Percentiles rank a stretch among this genome's conserved stretches.
Evolutionary conservation across 805 yeast species (phyloP).

Genomic region (Yarrowia bubula): DNA sequence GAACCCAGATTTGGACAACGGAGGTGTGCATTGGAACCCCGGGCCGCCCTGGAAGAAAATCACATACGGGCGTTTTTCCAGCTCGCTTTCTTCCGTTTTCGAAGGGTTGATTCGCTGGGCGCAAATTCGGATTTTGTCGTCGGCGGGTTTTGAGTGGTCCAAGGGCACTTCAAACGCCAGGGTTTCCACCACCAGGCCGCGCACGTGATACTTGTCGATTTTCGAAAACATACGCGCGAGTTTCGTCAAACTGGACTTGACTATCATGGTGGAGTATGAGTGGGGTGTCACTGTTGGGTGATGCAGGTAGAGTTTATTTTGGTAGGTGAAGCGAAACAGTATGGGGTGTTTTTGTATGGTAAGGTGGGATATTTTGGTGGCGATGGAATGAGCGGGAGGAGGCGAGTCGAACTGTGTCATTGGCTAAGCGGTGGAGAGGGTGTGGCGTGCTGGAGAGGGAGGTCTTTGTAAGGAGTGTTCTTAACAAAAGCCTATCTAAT

Average conservation of each 20-base stretch:
- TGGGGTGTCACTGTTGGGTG: background rate
- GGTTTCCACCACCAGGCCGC: conserved; percentile 19
- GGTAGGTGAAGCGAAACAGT: background rate
- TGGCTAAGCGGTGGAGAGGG: background rate
- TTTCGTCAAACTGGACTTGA: background rate
- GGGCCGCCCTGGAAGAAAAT: conserved; percentile 26
- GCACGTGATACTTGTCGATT: conserved; percentile 6
- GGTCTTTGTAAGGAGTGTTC: too few relatives aligned
- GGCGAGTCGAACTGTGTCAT: background rate
- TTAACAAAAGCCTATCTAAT: too few relatives aligned
- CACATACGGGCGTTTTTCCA: background rate
- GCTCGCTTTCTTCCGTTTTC: background rate
- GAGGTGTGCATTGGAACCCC: conserved; percentile 36
- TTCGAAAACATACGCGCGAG: background rate
- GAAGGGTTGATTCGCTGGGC: conserved; percentile 16
- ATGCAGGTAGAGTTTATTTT: background rate
- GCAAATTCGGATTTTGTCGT: background rate
- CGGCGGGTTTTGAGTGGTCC: background rate
- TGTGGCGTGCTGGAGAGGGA: background rate
- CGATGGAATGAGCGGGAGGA: background rate
- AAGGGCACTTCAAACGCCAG: conserved; percentile 16
- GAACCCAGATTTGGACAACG: conserved; percentile 41
- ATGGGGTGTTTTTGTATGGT: background rate
- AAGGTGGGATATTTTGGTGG: background rate
- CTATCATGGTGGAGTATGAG: background rate